Conservation (phyloP, 2,329 filamentous ascomycete genomes). For the Botrytis fabae region DNA sequence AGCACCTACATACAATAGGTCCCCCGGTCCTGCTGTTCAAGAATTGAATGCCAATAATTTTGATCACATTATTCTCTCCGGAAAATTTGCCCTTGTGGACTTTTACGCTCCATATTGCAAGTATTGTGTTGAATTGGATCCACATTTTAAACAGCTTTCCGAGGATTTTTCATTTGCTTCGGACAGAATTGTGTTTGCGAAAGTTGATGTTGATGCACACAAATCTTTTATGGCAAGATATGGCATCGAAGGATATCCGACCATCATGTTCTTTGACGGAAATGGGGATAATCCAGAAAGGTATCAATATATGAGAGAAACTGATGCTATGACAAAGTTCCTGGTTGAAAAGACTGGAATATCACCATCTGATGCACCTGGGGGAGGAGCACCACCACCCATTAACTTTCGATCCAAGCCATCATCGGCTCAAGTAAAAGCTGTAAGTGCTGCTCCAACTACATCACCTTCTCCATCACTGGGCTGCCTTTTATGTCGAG, state of each 20-base stretch:
- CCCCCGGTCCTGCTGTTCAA: constrained; percentile 54
- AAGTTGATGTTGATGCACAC: constrained; percentile 85
- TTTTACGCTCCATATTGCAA: constrained; percentile 97
- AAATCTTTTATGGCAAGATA: constrained; percentile 73
- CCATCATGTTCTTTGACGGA: constrained; percentile 83
- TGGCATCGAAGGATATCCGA: constrained; percentile 70
- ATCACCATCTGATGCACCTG: constrained; percentile 29
- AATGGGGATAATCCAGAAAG: constrained; percentile 29
- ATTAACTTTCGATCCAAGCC: constrained; percentile 39
- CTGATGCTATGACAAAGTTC: constrained; percentile 32
- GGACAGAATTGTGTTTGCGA: constrained; percentile 77
- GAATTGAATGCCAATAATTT: constrained; percentile 89
- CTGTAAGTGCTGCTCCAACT: constrained; percentile 38
- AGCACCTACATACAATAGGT: constrained; percentile 23
- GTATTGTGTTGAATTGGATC: constrained; percentile 96
- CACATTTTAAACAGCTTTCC: constrained; percentile 83
- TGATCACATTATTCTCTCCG: constrained; percentile 81
- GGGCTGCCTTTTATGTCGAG: constrained; percentile 80
- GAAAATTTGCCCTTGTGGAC: constrained; percentile 91
- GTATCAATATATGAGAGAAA: constrained; percentile 29
- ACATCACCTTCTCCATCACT: constrained; percentile 32
- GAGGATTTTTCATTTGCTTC: constrained; percentile 72
- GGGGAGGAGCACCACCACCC: constrained; percentile 34
- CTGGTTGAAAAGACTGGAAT: constrained; percentile 36
- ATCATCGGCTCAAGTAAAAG: constrained; percentile 50